A percentile compares a stretch with the other conserved stretches of the same genome.
Conservation (phyloP, 345 rosid species). For the Nasturtium officinale region DNA sequence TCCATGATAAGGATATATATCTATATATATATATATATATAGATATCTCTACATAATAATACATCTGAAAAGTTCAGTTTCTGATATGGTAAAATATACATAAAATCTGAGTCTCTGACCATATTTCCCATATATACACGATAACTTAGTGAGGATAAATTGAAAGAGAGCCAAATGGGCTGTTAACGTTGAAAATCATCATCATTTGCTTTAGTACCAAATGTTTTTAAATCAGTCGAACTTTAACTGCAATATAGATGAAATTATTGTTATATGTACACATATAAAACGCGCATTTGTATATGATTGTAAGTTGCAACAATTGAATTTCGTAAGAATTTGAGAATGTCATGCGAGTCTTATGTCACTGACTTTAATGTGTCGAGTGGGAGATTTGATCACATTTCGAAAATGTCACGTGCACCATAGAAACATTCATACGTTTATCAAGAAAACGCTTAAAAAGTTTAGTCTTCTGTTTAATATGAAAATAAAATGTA, state of each 20-base stretch:
- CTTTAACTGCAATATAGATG: not conserved
- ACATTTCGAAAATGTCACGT: not conserved
- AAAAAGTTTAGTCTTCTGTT: not conserved
- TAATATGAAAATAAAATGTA: not conserved
- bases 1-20: constrained; percentile 2
- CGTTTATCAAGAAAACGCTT: not conserved
- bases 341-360: not conserved
- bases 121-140: not conserved
- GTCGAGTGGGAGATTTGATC: not conserved
- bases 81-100: constrained; percentile 15
- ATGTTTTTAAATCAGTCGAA: not conserved
- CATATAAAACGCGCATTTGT: not conserved
- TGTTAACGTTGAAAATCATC: not conserved
- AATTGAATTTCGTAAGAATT: not conserved
- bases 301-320: constrained; percentile 19
- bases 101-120: constrained; percentile 9
- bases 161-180: not conserved
- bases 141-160: not conserved
- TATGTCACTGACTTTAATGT: not conserved
- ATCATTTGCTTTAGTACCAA: not conserved
- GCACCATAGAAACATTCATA: constrained; percentile 8
- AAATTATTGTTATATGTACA: not conserved
- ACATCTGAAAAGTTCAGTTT: constrained; percentile 7
- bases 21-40: too few species aligned
- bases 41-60: not conserved